These are phyloP conservation scores for Ophiostoma quercus DNA, from an alignment of 2,329 filamentous ascomycete genomes.

Conservation along the genomic window DNA sequence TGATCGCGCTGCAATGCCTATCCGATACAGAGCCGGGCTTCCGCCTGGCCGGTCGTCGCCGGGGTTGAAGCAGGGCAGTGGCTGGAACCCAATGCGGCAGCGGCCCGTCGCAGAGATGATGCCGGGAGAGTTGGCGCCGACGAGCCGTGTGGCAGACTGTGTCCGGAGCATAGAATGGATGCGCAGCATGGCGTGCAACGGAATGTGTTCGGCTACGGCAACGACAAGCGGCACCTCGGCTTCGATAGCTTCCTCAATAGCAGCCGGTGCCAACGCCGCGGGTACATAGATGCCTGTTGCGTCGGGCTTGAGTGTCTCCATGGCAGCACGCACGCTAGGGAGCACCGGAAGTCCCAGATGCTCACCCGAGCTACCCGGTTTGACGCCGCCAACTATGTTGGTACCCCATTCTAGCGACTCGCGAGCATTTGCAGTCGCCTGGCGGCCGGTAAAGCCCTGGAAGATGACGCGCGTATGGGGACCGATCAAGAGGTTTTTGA, in stretches of 20 bases:
- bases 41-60: constrained; percentile 41
- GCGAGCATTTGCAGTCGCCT: constrained; percentile 69
- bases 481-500: constrained; percentile 38
- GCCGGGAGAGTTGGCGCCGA: constrained; percentile 76
- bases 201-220: constrained; percentile 74
- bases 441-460: constrained; percentile 41
- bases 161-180: constrained; percentile 64
- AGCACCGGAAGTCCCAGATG: constrained; percentile 69
- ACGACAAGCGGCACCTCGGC: constrained; percentile 73
- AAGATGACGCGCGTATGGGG: constrained; percentile 40
- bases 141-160: constrained; percentile 65
- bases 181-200: constrained; percentile 70
- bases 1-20: constrained; percentile 75
- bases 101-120: constrained; percentile 72
- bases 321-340: constrained; percentile 62
- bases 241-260: constrained; percentile 75
- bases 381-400: constrained; percentile 73
- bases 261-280: constrained; percentile 64
- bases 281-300: constrained; percentile 77
- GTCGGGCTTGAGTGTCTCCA: constrained; percentile 65
- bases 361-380: constrained; percentile 46
- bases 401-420: constrained; percentile 75
- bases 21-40: constrained; percentile 34
- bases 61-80: constrained; percentile 62
- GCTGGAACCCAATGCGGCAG: constrained; percentile 72